Conservation (phyloP, 192 early-diverging fungal genomes). For the Glomus cerebriforme region DNA sequence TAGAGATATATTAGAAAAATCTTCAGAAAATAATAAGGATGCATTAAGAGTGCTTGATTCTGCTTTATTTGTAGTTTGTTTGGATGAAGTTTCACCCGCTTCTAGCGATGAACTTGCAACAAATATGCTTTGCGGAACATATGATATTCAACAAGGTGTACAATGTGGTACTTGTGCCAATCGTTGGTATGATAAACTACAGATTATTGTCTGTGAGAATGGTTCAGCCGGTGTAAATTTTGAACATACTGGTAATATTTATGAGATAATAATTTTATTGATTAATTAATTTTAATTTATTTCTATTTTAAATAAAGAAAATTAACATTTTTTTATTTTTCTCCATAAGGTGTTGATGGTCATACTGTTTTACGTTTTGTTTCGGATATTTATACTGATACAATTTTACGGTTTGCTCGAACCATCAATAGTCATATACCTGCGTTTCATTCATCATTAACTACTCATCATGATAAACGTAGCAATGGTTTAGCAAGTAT, state of each 20-base stretch:
- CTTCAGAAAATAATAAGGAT: constrained; percentile 44
- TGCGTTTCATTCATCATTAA: constrained; percentile 40
- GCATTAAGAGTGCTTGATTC: constrained; percentile 65
- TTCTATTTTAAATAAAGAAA: background rate
- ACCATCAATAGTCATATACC: constrained; percentile 51
- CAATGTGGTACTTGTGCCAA: constrained; percentile 63
- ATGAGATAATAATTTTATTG: too few species aligned
- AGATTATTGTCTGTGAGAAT: constrained; percentile 73
- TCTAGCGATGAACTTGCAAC: constrained; percentile 42
- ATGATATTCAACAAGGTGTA: constrained; percentile 46
- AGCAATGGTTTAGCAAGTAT: background rate
- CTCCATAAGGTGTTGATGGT: constrained; percentile 50
- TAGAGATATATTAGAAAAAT: constrained; percentile 57
- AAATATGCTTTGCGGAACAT: constrained; percentile 55
- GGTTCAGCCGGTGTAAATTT: constrained; percentile 89
- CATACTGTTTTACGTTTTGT: constrained; percentile 55
- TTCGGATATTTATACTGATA: constrained; percentile 55
- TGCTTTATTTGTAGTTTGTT: constrained; percentile 72
- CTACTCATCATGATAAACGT: background rate
- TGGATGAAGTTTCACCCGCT: constrained; percentile 67
- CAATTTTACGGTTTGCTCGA: constrained; percentile 50
- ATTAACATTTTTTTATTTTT: constrained; percentile 9
- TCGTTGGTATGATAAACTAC: constrained; percentile 85
- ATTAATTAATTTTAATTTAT: background rate
- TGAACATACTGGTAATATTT: constrained; percentile 71